These are phyloP conservation scores for Mortierella sp. DNA, from an alignment of 371 early-diverging fungal genomes.

Conservation along the genomic window DNA sequence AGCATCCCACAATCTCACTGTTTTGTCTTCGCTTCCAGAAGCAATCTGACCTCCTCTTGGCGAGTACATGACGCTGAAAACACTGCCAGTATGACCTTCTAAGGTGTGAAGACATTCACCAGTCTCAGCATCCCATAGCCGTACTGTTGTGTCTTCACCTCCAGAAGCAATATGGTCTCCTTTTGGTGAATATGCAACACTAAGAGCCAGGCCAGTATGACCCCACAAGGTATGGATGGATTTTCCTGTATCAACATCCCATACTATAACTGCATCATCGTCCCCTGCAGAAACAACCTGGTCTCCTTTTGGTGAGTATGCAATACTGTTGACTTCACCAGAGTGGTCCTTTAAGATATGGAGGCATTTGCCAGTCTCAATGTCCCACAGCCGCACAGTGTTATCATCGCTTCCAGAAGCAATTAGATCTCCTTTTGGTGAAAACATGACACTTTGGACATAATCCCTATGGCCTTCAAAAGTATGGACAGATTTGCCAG, in stretches of 20 bases:
- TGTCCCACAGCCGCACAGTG: conserved; percentile 13
- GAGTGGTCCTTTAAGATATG: neutral
- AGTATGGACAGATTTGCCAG: neutral
- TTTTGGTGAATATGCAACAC: neutral
- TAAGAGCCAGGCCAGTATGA: neutral
- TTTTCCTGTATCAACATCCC: neutral
- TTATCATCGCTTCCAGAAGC: conserved; percentile 2
- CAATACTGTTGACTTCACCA: neutral
- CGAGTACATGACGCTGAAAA: neutral
- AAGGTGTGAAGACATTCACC: neutral
- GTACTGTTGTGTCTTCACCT: neutral
- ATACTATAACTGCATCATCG: neutral
- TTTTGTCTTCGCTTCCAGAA: conserved; percentile 1
- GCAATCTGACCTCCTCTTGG: conserved; percentile 4
- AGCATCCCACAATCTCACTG: conserved; percentile 15
- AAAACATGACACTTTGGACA: neutral
- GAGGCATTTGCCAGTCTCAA: neutral
- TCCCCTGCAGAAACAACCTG: conserved; percentile 2
- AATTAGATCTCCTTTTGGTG: conserved; percentile 7
- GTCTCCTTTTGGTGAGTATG: conserved; percentile 4
- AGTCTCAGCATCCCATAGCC: neutral
- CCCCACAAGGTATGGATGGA: neutral
- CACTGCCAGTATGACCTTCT: neutral
- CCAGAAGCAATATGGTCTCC: neutral
- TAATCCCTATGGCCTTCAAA: neutral